Base-by-base conservation (phyloP, 495 filamentous ascomycete species). In the Chlorociboria aeruginascens region DNA sequence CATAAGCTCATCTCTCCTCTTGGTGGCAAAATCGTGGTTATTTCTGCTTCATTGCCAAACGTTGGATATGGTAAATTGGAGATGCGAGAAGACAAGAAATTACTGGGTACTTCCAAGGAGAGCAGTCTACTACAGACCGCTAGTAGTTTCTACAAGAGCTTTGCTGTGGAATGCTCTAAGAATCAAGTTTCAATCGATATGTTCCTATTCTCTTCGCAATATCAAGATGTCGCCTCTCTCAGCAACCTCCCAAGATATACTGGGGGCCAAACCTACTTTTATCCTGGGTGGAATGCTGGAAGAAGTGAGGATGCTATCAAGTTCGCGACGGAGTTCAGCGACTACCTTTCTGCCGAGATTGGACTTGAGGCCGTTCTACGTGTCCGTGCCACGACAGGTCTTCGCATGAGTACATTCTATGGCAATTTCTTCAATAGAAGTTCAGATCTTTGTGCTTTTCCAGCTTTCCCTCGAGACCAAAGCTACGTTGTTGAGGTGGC, bases 361-460 rank as follows among this genome's bases (percentile, higher is more conserved):
- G 93, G 89, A 0, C 71, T 98, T 40, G 92, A 98, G 66, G 92
- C 92, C 33, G 92, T 98, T 40, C 83, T 98, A 45, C 83, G 92
- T 51, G 93, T 98, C 6, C 78, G 92, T 51, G 90, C 90, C 20
- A 96, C 93, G 8, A 96, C 90, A 9, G 92, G 92, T 40, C 69
- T 98, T 41, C 81, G 92, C 31, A 97, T 97, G 87, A 93, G 76
- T 69, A 86, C 89, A 0, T 98, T 98, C 70, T 98, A 97, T 66
- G 92, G 92, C 51, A 98, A 98, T 66, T 98, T 98, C 68, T 98
- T 98, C 75, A 98, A 97, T 67, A 78, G 92, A 47, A 89, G 83
- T 59, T 95, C 88, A 13, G 93, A 98, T 67, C 81, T 98, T 41
- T 96, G 90, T 61, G 90, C 90, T 17, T 97, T 97, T 74, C 90